phyloP scores from a whole-genome alignment of 495 filamentous ascomycete genomes.

The Xylaria flabelliformis region DNA sequence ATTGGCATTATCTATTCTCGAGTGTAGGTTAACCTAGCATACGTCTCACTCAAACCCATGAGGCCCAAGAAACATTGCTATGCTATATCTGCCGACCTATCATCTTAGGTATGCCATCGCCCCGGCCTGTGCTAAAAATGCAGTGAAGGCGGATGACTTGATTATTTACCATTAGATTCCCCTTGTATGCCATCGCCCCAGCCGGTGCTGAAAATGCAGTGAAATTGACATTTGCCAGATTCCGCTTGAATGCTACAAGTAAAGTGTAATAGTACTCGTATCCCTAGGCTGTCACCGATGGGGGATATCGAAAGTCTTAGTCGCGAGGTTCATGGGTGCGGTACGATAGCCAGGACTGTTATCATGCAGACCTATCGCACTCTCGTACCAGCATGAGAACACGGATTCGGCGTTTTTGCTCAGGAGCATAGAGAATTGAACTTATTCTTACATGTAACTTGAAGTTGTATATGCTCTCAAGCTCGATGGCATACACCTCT shows the following conservation, averaged over 20 bases:
- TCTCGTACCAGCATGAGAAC: background rate
- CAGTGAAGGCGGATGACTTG: no score
- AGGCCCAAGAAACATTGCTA: background rate
- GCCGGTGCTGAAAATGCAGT: no score
- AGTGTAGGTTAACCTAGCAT: background rate
- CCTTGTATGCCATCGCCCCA: no score
- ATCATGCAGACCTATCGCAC: no score
- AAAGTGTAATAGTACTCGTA: no score
- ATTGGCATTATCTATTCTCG: background rate
- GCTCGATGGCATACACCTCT: background rate
- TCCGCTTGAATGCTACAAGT: no score
- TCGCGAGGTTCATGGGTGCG: background rate
- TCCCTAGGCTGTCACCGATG: no score
- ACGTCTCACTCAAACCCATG: background rate
- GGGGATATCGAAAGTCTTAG: background rate
- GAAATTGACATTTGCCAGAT: no score
- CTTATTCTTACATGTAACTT: background rate
- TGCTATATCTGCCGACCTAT: background rate
- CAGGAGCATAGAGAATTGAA: background rate
- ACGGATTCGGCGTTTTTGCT: background rate
- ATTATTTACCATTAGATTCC: no score
- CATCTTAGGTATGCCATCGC: no score
- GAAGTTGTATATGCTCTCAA: background rate
- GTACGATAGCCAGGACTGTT: background rate
- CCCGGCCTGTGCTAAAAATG: no score